Percentiles rank a stretch among this genome's conserved stretches.
phyloP scores from a whole-genome alignment of 331 rosid species.

The Ulmus americana region DNA sequence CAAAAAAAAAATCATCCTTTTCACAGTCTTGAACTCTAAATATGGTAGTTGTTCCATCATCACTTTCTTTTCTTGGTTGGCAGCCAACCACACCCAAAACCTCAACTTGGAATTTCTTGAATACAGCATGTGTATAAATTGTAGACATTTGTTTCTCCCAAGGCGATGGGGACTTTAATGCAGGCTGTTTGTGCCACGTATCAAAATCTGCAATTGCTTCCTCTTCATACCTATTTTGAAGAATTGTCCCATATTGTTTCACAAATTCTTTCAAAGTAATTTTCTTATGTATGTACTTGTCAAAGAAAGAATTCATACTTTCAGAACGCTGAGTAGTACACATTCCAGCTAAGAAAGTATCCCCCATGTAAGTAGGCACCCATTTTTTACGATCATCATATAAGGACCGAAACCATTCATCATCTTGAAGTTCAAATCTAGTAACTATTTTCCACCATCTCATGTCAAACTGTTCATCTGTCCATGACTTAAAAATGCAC shows the following conservation, averaged over 20 bases:
- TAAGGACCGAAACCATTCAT: slow-evolving; percentile 32
- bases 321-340: slow-evolving; percentile 42
- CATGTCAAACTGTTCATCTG: slow-evolving; percentile 43
- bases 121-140: slow-evolving; percentile 43
- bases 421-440: slow-evolving; percentile 45
- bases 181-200: slow-evolving; percentile 50
- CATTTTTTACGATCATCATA: slow-evolving; percentile 44
- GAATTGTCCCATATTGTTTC: slow-evolving; percentile 43
- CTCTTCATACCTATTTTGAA: slow-evolving; percentile 47
- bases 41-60: slow-evolving; percentile 32
- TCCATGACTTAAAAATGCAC: slow-evolving; percentile 43
- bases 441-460: slow-evolving; percentile 49
- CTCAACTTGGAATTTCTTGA: slow-evolving; percentile 46
- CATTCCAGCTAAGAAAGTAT: slow-evolving; percentile 46
- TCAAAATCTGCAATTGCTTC: slow-evolving; percentile 54
- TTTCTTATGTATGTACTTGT: slow-evolving; percentile 45
- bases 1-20: slow-evolving; percentile 36
- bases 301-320: slow-evolving; percentile 48
- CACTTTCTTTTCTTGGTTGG: slow-evolving; percentile 42
- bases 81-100: slow-evolving; percentile 53
- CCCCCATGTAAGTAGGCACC: slow-evolving; percentile 45
- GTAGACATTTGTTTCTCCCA: slow-evolving; percentile 56
- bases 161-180: slow-evolving; percentile 50
- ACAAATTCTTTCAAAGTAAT: slow-evolving; percentile 46
- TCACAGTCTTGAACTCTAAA: slow-evolving; percentile 53